A percentile compares a stretch with the other conserved stretches of the same genome.
phyloP scores from a whole-genome alignment of 495 filamentous ascomycete species.

The Terfezia claveryi region DNA sequence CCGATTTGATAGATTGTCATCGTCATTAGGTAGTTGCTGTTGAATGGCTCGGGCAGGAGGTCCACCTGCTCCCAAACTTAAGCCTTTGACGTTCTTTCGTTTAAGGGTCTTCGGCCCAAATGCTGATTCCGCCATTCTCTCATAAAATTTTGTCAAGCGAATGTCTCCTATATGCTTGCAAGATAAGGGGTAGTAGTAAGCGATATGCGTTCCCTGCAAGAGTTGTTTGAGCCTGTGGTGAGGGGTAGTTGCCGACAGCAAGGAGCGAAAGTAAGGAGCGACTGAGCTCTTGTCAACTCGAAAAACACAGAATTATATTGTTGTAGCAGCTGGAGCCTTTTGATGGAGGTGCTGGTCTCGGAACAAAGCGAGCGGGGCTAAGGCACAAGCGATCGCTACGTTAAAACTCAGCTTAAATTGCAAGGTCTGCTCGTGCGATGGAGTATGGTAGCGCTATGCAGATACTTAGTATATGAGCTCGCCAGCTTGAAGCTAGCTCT shows the following conservation, averaged over 20 bases:
- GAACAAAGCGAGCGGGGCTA: neutral
- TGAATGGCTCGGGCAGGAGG: neutral
- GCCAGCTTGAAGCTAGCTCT: too few species aligned
- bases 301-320: too few species aligned
- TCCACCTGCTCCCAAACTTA: constrained; percentile 37
- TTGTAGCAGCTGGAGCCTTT: too few species aligned
- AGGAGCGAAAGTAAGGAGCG: neutral
- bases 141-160: neutral
- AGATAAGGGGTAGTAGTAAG: too few species aligned
- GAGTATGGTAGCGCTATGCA: too few species aligned
- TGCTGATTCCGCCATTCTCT: constrained; percentile 21
- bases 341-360: neutral
- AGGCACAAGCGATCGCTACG: too few species aligned
- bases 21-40: constrained; percentile 1
- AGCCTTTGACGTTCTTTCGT: constrained; percentile 94
- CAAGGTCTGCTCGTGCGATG: too few species aligned
- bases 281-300: neutral
- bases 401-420: too few species aligned
- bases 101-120: constrained; percentile 78
- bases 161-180: too few species aligned
- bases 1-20: constrained; percentile 13
- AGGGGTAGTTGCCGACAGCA: neutral
- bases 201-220: too few species aligned
- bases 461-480: too few species aligned
- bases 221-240: neutral